A percentile compares a stretch with the other conserved stretches of the same genome.
phyloP scores from a whole-genome alignment of 73 alveolate species.

The Paramecium octaurelia region DNA sequence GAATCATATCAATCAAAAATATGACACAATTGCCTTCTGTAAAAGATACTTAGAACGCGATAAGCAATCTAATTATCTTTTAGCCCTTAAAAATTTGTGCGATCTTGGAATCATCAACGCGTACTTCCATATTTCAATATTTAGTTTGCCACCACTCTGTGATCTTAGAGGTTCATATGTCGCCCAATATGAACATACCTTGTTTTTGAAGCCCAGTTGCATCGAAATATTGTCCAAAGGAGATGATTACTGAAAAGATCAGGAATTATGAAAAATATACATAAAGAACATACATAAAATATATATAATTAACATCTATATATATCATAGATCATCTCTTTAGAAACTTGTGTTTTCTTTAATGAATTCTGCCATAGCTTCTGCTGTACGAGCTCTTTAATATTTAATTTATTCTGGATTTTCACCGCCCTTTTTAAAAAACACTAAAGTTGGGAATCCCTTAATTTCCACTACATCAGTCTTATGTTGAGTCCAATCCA shows the following conservation, averaged over 20 bases:
- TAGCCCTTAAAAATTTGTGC: constrained; percentile 81
- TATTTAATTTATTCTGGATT: neutral
- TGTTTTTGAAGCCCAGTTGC: constrained; percentile 91
- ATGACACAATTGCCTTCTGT: constrained; percentile 94
- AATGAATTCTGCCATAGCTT: neutral
- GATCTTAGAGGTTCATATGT: constrained; percentile 91
- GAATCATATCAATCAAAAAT: constrained; percentile 83
- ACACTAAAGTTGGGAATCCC: constrained; percentile 95
- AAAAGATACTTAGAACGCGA: constrained; percentile 95
- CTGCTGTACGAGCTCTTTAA: neutral
- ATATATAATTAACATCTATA: neutral
- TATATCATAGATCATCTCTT: constrained; percentile 15
- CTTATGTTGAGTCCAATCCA: constrained; percentile 91
- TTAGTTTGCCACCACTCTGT: constrained; percentile 66
- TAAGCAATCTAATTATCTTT: constrained; percentile 81
- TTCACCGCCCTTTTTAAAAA: constrained; percentile 67
- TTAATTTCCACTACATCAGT: constrained; percentile 79
- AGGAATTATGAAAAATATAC: neutral
- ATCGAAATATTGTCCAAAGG: constrained; percentile 95
- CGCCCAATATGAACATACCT: constrained; percentile 94
- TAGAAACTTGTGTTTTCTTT: neutral
- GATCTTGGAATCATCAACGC: constrained; percentile 92
- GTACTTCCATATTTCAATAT: neutral
- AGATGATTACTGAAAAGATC: constrained; percentile 85
- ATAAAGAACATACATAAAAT: neutral